These are phyloP conservation scores for Ceratocystis papillata DNA, from an alignment of 2,329 filamentous ascomycete species.

Conservation along the genomic window DNA sequence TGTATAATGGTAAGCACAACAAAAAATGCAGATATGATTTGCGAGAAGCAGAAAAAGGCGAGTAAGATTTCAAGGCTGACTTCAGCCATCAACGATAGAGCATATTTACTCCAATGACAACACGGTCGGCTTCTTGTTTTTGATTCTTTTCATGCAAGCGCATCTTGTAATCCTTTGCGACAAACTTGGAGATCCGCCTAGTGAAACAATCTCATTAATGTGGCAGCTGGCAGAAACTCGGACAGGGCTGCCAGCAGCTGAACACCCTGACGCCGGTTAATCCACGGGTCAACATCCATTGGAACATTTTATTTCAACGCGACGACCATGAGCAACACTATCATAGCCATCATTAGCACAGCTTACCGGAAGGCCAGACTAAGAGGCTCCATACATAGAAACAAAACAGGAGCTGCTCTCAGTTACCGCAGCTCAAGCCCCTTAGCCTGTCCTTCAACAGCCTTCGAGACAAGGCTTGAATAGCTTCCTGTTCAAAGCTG, in stretches of 20 bases:
- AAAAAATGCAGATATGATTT: not conserved
- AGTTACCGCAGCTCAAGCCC: not conserved
- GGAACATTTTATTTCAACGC: slow-evolving; percentile 7
- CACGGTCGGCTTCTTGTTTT: not conserved
- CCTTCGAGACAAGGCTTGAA: not conserved
- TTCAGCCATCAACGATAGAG: not conserved
- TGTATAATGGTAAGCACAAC: not conserved
- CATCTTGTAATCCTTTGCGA: slow-evolving; percentile 10
- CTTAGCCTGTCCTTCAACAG: not conserved
- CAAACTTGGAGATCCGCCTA: not conserved
- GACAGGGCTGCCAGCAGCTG: not conserved
- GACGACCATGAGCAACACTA: not conserved
- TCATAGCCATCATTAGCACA: not conserved
- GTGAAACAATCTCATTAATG: not conserved
- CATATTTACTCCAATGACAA: not conserved
- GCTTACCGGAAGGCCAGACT: not conserved
- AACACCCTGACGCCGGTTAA: not conserved
- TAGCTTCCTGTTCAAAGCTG: not conserved
- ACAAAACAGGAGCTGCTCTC: not conserved
- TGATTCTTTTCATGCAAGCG: not conserved
- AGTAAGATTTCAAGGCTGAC: not conserved
- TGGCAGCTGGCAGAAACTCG: not conserved
- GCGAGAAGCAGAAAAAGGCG: not conserved
- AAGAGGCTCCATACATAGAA: not conserved
- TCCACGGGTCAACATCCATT: not conserved